Conservation (phyloP, 768 basidiomycete genomes). For the Leccinum obscurum region DNA sequence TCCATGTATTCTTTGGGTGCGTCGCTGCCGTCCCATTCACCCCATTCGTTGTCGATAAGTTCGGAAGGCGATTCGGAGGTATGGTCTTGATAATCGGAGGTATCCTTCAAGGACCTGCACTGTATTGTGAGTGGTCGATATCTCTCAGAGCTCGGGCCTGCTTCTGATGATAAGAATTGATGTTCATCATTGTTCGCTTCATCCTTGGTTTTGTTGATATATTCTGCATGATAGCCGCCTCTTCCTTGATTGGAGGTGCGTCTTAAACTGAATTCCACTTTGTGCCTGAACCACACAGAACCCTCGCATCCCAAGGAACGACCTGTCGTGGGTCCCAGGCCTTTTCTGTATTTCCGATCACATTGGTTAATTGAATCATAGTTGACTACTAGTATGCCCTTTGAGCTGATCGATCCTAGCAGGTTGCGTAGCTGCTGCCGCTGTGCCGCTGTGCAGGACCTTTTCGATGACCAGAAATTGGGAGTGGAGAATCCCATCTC, state of each 20-base stretch:
- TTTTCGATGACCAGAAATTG: background rate
- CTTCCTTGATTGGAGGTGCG: background rate
- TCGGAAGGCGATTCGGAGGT: background rate
- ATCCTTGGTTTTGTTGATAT: background rate
- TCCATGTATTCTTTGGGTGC: background rate
- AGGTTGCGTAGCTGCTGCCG: background rate
- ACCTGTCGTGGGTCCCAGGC: background rate
- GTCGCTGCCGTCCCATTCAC: background rate
- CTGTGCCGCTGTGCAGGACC: background rate
- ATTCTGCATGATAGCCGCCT: background rate
- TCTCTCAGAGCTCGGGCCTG: background rate
- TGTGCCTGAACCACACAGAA: background rate
- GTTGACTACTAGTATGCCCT: no score
- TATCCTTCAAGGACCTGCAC: background rate
- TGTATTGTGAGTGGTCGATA: background rate
- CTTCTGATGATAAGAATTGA: background rate
- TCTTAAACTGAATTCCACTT: background rate
- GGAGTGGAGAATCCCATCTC: background rate
- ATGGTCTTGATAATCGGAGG: background rate
- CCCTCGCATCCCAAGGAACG: background rate
- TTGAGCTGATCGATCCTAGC: background rate
- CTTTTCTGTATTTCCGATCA: background rate
- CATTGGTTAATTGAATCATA: background rate
- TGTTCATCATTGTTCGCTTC: background rate
- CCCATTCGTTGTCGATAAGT: background rate